Evolutionary conservation across 345 rosid genomes (phyloP), one percentile per base, ranked within the genome.

Genomic region (Pugionium cornutum): DNA sequence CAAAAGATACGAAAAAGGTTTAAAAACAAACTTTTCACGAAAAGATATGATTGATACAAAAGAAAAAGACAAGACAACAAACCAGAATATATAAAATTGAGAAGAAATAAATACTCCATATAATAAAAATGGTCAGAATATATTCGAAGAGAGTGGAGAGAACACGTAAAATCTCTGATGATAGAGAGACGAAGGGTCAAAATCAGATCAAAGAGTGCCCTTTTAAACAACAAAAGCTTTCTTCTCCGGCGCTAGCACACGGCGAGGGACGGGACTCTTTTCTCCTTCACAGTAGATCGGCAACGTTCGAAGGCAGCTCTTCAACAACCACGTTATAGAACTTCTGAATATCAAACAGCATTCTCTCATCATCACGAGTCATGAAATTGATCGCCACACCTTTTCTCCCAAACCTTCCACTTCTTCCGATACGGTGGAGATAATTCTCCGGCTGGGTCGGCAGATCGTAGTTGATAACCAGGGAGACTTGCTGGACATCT

Each of bases 401-500:
- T 62, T 85, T 85, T 57, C 91, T 83, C 57, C 95, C 89, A n/a
- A 88, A 86, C 37, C 87, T 78, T 60, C 91, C 95, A 73, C 95
- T 81, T 57, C 84, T 82, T 42, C 89, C 88, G 37, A 88, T 86
- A 41, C 87, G 84, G 66, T 88, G 89, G 2, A 85, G 91, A 51
- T 83, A 88, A 53, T 85, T 88, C 78, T 85, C 89, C 0, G 87
- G 95, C 74, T 83, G 89, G 2, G 89, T 88, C 0, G 87, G 91
- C 8, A 88, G 79, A 18, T 85, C 89, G 56, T 61, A 83, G 73
- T 85, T 88, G 71, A 88, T 88, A 1, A 85, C 95, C 10, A 85
- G 82, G 4, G 89, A 88, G 4, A 82, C 95, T 67, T 87, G 90
- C 73, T 85, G 87, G 11, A 83, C 91, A 62, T 88, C 91, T 1